Conservation (phyloP, 768 basidiomycete species). For the Tricholoma flavovirens region DNA sequence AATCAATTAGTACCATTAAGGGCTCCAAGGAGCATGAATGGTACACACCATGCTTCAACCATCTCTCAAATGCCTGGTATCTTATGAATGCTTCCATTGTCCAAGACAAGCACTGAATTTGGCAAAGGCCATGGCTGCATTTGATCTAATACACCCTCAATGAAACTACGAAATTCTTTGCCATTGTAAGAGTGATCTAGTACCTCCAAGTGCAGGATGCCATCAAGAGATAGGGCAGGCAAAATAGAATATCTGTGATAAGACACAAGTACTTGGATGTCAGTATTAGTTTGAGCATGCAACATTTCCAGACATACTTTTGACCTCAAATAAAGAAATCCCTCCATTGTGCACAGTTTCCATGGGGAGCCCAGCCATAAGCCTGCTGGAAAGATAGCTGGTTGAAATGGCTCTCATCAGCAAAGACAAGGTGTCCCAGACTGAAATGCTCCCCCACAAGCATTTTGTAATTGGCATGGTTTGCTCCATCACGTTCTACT, state of each 20-base stretch:
- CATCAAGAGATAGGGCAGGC: conserved; percentile 21
- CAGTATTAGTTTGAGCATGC: conserved; percentile 5
- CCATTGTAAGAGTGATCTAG: conserved; percentile 23
- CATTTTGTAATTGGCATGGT: conserved; percentile 11
- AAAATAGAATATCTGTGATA: conserved; percentile 26
- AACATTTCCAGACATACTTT: conserved; percentile 13
- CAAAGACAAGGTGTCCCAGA: conserved; percentile 19
- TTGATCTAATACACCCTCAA: conserved; percentile 10
- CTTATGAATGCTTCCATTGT: conserved; percentile 31
- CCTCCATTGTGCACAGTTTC: conserved; percentile 13
- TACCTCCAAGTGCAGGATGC: conserved; percentile 19
- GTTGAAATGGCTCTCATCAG: conserved; percentile 26
- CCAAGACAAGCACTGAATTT: conserved; percentile 27
- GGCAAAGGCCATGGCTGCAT: conserved; percentile 25
- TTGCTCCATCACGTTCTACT: conserved; percentile 15
- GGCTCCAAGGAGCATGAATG: not conserved
- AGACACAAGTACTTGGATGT: not conserved
- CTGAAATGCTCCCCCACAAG: conserved; percentile 12
- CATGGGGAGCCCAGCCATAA: conserved; percentile 20
- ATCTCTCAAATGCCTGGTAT: conserved; percentile 11
- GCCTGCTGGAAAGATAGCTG: conserved; percentile 15
- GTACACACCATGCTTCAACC: conserved; percentile 11
- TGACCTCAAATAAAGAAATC: conserved; percentile 22
- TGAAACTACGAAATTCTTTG: conserved; percentile 15
- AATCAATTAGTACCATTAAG: not conserved